A percentile compares a stretch with the other conserved stretches of the same genome.
phyloP scores from a whole-genome alignment of 106 monocot species.

The Iris macrosiphon region DNA sequence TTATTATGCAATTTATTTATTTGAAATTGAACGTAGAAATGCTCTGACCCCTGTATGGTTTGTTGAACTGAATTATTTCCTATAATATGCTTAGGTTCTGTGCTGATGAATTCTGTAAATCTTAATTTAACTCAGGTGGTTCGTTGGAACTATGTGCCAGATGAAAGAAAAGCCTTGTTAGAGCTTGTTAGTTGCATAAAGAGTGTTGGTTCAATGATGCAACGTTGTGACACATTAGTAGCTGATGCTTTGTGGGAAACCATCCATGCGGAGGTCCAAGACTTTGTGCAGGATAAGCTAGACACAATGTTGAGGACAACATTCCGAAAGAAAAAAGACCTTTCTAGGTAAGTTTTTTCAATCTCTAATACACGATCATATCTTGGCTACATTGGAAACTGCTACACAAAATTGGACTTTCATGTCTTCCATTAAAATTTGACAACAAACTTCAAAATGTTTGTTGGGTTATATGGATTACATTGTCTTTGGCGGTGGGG shows the following conservation, averaged over 20 bases:
- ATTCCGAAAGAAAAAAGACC: conserved; percentile 96
- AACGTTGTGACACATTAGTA: conserved; percentile 82
- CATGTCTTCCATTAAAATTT: too few species aligned
- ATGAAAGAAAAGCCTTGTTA: conserved; percentile 80
- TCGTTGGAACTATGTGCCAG: conserved; percentile 84
- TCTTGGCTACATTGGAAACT: background rate
- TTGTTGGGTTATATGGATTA: too few species aligned
- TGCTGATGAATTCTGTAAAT: too few species aligned
- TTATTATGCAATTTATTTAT: too few species aligned
- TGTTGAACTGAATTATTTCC: background rate
- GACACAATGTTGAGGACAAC: conserved; percentile 81
- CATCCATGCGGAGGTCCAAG: conserved; percentile 95
- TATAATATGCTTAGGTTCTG: background rate
- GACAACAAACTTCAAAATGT: too few species aligned
- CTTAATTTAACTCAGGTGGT: conserved; percentile 68
- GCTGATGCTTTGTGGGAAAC: conserved; percentile 99
- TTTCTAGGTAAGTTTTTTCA: conserved; percentile 41
- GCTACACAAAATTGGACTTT: background rate
- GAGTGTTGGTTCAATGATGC: conserved; percentile 94
- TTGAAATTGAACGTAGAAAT: too few species aligned
- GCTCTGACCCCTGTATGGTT: too few species aligned
- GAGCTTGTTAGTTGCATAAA: conserved; percentile 88
- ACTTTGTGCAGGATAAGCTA: conserved; percentile 98
- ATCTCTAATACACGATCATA: background rate
- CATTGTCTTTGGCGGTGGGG: too few species aligned